A percentile compares a stretch with the other conserved stretches of the same genome.
These are phyloP conservation scores for Neurospora sp. DNA, from an alignment of 495 filamentous ascomycete genomes.

Conservation along the genomic window DNA sequence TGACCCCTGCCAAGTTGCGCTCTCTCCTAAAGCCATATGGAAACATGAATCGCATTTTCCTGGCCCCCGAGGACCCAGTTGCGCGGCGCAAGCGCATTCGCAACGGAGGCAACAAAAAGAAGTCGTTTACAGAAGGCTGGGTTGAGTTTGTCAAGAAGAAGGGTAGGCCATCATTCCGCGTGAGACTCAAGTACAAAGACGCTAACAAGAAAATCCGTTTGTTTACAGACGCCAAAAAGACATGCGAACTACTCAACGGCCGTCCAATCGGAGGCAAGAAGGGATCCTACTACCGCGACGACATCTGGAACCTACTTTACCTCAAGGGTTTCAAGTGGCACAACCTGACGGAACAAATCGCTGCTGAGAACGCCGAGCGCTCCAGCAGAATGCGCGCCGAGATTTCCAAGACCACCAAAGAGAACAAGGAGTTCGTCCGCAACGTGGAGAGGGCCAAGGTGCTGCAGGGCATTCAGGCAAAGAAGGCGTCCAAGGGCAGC, in stretches of 20 bases:
- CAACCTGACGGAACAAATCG: slow-evolving; percentile 47
- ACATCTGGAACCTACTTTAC: slow-evolving; percentile 75
- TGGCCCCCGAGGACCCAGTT: slow-evolving; percentile 66
- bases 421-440: slow-evolving; percentile 73
- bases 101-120: slow-evolving; percentile 79
- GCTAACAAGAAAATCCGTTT: slow-evolving; percentile 38
- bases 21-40: slow-evolving; percentile 69
- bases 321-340: slow-evolving; percentile 79
- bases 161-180: background rate
- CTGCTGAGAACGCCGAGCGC: slow-evolving; percentile 73
- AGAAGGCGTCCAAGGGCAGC: slow-evolving; percentile 51
- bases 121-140: slow-evolving; percentile 85
- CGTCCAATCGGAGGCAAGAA: slow-evolving; percentile 78
- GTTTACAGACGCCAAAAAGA: slow-evolving; percentile 57
- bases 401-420: slow-evolving; percentile 64
- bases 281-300: slow-evolving; percentile 82
- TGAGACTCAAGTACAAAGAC: background rate
- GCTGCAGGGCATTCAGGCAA: slow-evolving; percentile 56
- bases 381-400: slow-evolving; percentile 70
- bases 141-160: slow-evolving; percentile 60
- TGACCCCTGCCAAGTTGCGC: slow-evolving; percentile 78
- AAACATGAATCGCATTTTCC: slow-evolving; percentile 74
- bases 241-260: slow-evolving; percentile 78
- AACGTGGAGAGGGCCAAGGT: slow-evolving; percentile 71
- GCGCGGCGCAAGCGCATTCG: slow-evolving; percentile 49